phyloP scores from a whole-genome alignment of 176 grass and related monocot species.

The Aegilops umbellulata region DNA sequence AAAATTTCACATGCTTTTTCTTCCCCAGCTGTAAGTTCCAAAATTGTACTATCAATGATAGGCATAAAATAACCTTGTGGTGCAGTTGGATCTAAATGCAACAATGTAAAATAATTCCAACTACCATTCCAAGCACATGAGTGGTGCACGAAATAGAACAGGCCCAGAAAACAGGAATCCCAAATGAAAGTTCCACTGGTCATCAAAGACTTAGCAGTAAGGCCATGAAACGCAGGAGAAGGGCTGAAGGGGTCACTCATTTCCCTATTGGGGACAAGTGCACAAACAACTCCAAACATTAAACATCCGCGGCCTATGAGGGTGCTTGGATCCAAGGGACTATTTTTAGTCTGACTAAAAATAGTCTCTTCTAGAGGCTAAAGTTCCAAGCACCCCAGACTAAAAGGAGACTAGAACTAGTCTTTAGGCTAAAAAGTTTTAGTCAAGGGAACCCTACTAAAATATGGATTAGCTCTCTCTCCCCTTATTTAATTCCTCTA shows the following conservation, averaged over 20 bases:
- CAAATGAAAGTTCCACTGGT: background rate
- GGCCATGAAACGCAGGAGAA: background rate
- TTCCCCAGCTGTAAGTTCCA: conserved; percentile 38
- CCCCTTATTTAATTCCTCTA: too few species aligned
- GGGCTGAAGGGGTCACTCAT: background rate
- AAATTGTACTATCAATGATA: conserved; percentile 11
- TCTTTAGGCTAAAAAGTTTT: too few species aligned
- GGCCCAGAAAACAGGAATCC: background rate
- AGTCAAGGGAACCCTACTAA: too few species aligned
- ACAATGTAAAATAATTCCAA: background rate
- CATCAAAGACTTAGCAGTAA: background rate
- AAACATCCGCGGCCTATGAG: too few species aligned
- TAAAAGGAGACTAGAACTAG: too few species aligned
- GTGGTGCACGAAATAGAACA: background rate
- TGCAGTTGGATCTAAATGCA: background rate
- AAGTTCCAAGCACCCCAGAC: too few species aligned
- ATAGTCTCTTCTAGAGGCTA: too few species aligned
- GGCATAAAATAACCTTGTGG: background rate
- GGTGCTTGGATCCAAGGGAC: too few species aligned
- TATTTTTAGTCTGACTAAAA: too few species aligned
- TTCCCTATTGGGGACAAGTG: background rate
- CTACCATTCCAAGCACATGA: background rate
- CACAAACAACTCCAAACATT: background rate
- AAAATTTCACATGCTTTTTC: conserved; percentile 24
- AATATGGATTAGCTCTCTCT: too few species aligned